Conservation (phyloP, 768 basidiomycete genomes). For the Favolaschia claudopus region DNA sequence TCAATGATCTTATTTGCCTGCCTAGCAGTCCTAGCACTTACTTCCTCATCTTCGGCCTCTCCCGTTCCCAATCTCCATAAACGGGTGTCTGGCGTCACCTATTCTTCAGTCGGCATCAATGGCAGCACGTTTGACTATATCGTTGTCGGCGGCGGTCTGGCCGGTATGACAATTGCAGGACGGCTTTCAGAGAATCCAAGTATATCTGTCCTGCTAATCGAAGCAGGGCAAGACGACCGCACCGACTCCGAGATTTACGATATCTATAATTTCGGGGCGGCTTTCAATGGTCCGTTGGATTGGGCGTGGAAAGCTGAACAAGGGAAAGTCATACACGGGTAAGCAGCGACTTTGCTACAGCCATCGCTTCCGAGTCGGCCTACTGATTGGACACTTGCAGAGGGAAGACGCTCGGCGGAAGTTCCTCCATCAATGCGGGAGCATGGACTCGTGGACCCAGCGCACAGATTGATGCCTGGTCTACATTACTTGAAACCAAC, state of each 20-base stretch:
- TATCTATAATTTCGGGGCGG: slow-evolving; percentile 36
- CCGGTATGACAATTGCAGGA: slow-evolving; percentile 40
- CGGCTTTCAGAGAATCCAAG: slow-evolving; percentile 40
- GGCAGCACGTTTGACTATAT: slow-evolving; percentile 31
- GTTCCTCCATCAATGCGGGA: slow-evolving; percentile 43
- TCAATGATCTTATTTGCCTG: not conserved
- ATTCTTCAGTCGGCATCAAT: slow-evolving; percentile 24
- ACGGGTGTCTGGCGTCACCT: slow-evolving; percentile 22
- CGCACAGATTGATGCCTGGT: slow-evolving; percentile 43
- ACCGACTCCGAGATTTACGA: slow-evolving; percentile 38
- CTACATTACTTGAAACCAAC: slow-evolving; percentile 36
- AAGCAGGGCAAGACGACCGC: slow-evolving; percentile 45
- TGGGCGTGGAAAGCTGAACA: slow-evolving; percentile 41
- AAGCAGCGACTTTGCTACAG: slow-evolving; percentile 1
- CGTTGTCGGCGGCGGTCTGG: slow-evolving; percentile 40
- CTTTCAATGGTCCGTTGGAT: slow-evolving; percentile 38
- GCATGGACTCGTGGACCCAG: slow-evolving; percentile 40
- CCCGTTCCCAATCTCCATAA: slow-evolving; percentile 19
- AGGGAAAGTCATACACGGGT: slow-evolving; percentile 36
- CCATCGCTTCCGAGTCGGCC: not conserved
- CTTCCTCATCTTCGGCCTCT: slow-evolving; percentile 13
- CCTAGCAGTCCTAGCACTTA: slow-evolving; percentile 20
- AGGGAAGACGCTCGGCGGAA: slow-evolving; percentile 28
- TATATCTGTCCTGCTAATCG: slow-evolving; percentile 41
- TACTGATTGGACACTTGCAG: not conserved